Evolutionary conservation across 129 eudicot species (phyloP).

Genomic region (Escallonia herrerae): DNA sequence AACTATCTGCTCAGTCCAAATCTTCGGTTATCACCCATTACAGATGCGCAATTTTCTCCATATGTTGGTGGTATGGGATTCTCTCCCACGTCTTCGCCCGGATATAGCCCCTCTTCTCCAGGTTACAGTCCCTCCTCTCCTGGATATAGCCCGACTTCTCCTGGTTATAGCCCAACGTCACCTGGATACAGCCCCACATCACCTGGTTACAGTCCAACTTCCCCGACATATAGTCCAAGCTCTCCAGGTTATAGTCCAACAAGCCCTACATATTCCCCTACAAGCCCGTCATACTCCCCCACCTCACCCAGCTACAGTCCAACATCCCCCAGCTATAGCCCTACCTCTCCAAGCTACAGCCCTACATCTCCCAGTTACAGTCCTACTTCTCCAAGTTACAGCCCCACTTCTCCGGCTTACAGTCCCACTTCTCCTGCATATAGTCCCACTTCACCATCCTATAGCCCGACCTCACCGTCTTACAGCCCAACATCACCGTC

Average conservation of each 20-base stretch:
- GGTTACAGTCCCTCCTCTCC: slow-evolving; percentile 85
- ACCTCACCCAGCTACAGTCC: slow-evolving; percentile 68
- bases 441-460: slow-evolving; percentile 81
- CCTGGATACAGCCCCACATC: slow-evolving; percentile 74
- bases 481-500: slow-evolving; percentile 85
- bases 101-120: slow-evolving; percentile 73
- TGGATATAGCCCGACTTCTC: slow-evolving; percentile 80
- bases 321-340: slow-evolving; percentile 61
- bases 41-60: slow-evolving; percentile 89
- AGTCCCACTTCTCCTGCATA: slow-evolving; percentile 87
- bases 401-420: slow-evolving; percentile 82
- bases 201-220: slow-evolving; percentile 77
- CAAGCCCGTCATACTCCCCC: slow-evolving; percentile 79
- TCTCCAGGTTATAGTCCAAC: slow-evolving; percentile 84
- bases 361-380: slow-evolving; percentile 84
- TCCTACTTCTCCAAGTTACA: slow-evolving; percentile 82
- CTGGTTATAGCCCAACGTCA: slow-evolving; percentile 72
- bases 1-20: slow-evolving; percentile 73
- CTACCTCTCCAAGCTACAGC: slow-evolving; percentile 77
- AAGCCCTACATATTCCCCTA: slow-evolving; percentile 77
- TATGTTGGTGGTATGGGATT: slow-evolving; percentile 85
- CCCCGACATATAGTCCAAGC: slow-evolving; percentile 88
- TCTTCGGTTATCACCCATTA: slow-evolving; percentile 61
- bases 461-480: no score
- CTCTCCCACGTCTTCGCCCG: slow-evolving; percentile 81